Evolutionary conservation across 257 asterid genomes (phyloP), one percentile per base, ranked within the genome.

Genomic region (Eucommia ulmoides): DNA sequence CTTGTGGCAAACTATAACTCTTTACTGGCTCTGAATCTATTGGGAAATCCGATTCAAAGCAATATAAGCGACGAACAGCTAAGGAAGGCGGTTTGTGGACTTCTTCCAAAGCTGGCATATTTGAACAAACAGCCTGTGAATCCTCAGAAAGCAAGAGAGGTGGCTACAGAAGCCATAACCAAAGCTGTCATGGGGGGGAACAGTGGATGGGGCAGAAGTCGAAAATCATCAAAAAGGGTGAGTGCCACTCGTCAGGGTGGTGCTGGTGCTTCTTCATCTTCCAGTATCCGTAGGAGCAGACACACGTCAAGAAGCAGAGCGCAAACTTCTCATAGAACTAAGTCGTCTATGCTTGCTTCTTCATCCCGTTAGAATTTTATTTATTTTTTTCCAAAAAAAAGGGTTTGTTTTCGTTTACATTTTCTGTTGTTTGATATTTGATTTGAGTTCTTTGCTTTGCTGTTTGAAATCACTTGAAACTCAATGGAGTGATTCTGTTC

Each of bases 1-100:
- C 88, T 81, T 19, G 93, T 79, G 16, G 97, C 95, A 24, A 88
- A 81, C 65, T 79, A 79, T 55, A 74, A 60, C 58, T 74, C 93
- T 55, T 62, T 88, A 12, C 55, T 68, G 33, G 91, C 95, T 53
- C 54, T 88, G 15, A 83, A 81, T 65, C 79, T 88, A 2, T 48
- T 78, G 56, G 97, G 97, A 9, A 79, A 83, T 65, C 93, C 93
- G 8, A 68, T 79, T 21, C 95, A 83, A 63, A 75, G 65, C 69
- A 88, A 77, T 44, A 49, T 81, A 9, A 73, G 77, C 2, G 87
- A 88, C 11, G 92, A 81, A 3, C 88, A 79, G 23, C 23, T 88
- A 67, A 68, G 80, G 0, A 88, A 79, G 71, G 60, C 75, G 3
- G 49, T 77, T 20, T 62, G 84, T 61, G 51, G 93, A 53, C 79